Conservation (phyloP, 208 protist species). For the Leishmania guyanensis region DNA sequence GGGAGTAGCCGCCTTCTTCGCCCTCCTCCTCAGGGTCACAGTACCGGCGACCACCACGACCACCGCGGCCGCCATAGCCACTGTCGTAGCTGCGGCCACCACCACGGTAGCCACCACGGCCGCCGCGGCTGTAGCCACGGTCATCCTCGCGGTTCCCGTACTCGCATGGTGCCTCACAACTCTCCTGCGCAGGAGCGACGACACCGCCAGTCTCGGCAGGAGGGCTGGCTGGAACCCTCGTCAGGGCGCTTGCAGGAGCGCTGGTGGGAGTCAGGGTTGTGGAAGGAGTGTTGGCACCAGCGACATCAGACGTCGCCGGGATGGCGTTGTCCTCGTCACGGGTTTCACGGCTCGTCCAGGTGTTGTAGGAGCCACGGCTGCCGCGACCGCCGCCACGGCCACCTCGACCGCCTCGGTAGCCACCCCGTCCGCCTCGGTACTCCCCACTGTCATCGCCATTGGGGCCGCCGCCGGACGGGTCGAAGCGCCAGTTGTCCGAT, state of each 20-base stretch:
- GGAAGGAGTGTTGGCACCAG: background rate
- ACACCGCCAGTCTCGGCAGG: background rate
- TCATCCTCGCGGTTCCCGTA: slow-evolving; percentile 28
- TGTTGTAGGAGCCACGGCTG: slow-evolving; percentile 24
- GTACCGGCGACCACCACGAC: slow-evolving; percentile 30
- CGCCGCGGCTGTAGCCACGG: slow-evolving; percentile 25
- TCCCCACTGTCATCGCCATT: slow-evolving; percentile 23
- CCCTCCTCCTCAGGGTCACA: slow-evolving; percentile 29
- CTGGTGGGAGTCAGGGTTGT: background rate
- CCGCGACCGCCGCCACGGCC: slow-evolving; percentile 25
- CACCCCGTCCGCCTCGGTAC: slow-evolving; percentile 28
- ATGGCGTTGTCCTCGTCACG: slow-evolving; percentile 19
- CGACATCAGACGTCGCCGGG: background rate
- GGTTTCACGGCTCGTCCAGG: slow-evolving; percentile 26
- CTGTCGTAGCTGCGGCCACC: slow-evolving; percentile 20
- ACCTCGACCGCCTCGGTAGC: slow-evolving; percentile 12
- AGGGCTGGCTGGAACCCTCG: background rate
- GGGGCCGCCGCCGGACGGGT: slow-evolving; percentile 22
- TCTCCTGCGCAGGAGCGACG: background rate
- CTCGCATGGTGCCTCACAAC: slow-evolving; percentile 16
- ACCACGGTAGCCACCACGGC: slow-evolving; percentile 20
- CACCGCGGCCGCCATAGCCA: slow-evolving; percentile 15
- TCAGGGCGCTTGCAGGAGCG: background rate
- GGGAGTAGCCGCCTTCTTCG: slow-evolving; percentile 23
- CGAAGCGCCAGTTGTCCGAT: slow-evolving; percentile 50